Conservation (phyloP, 116 monocot genomes). For the Zostera marina region DNA sequence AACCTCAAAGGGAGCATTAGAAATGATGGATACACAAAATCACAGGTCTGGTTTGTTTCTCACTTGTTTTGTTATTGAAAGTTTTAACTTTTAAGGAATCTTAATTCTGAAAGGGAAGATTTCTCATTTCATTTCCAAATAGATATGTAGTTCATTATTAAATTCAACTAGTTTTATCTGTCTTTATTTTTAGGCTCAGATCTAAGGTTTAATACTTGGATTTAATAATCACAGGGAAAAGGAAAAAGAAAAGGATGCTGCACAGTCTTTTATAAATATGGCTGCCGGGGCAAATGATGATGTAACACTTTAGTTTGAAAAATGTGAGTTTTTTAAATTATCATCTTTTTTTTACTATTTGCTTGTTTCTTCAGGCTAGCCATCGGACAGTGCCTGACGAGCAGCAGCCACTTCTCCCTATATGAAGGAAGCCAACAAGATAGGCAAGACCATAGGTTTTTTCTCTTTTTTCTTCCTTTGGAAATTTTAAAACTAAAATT, state of each 20-base stretch:
- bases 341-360: neutral
- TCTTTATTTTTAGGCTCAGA: too few species aligned
- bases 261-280: conserved; percentile 43
- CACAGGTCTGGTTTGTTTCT: conserved; percentile 31
- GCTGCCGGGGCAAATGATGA: conserved; percentile 51
- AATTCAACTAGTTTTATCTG: too few species aligned
- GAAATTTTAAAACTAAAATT: neutral
- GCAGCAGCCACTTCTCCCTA: conserved; percentile 6
- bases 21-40: conserved; percentile 46
- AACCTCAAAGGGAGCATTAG: conserved; percentile 24
- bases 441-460: neutral
- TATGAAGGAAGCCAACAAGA: neutral
- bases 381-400: conserved; percentile 1
- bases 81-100: neutral
- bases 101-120: neutral
- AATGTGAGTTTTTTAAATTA: neutral
- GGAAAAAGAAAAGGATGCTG: conserved; percentile 32
- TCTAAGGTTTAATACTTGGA: too few species aligned
- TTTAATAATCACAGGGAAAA: too few species aligned
- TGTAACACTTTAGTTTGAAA: conserved; percentile 18
- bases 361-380: conserved; percentile 5
- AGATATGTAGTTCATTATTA: neutral
- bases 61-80: neutral
- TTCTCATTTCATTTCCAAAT: neutral
- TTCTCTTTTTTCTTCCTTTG: neutral